Conservation (phyloP, 2,329 filamentous ascomycete genomes). For the Fusarium euwallaceae region DNA sequence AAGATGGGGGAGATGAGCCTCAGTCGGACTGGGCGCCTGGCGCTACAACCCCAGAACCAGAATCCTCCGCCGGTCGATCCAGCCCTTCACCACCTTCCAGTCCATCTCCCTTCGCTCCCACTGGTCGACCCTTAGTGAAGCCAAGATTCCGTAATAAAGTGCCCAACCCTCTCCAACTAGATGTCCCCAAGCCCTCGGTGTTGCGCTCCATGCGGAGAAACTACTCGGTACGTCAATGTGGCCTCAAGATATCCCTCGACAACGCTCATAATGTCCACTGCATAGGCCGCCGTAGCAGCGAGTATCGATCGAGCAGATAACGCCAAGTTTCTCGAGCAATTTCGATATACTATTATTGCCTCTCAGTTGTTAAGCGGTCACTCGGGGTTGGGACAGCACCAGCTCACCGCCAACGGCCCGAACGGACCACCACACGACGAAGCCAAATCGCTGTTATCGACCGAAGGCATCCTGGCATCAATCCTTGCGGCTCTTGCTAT, state of each 20-base stretch:
- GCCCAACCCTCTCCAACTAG: constrained; percentile 59
- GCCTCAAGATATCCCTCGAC: not conserved
- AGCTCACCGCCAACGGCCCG: constrained; percentile 37
- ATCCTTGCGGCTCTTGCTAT: constrained; percentile 70
- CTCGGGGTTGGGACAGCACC: constrained; percentile 60
- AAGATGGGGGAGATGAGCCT: constrained; percentile 64
- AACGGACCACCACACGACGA: constrained; percentile 24
- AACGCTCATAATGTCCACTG: constrained; percentile 15
- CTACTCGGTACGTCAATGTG: constrained; percentile 62
- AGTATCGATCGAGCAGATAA: constrained; percentile 83
- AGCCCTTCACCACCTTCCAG: constrained; percentile 62
- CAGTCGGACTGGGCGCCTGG: constrained; percentile 61
- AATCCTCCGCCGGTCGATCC: constrained; percentile 50
- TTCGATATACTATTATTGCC: constrained; percentile 92
- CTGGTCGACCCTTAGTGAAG: constrained; percentile 67
- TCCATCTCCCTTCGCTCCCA: constrained; percentile 67
- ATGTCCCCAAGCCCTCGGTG: constrained; percentile 54
- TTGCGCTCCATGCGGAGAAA: constrained; percentile 62
- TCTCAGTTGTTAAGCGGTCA: constrained; percentile 87
- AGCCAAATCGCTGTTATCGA: constrained; percentile 53
- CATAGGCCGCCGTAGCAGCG: constrained; percentile 76
- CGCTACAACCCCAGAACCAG: constrained; percentile 52
- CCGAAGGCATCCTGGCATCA: constrained; percentile 64
- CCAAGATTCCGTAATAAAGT: constrained; percentile 66
- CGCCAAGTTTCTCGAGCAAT: constrained; percentile 88